Evolutionary conservation across 768 basidiomycete species (phyloP).

Genomic region (Russula brevipes): DNA sequence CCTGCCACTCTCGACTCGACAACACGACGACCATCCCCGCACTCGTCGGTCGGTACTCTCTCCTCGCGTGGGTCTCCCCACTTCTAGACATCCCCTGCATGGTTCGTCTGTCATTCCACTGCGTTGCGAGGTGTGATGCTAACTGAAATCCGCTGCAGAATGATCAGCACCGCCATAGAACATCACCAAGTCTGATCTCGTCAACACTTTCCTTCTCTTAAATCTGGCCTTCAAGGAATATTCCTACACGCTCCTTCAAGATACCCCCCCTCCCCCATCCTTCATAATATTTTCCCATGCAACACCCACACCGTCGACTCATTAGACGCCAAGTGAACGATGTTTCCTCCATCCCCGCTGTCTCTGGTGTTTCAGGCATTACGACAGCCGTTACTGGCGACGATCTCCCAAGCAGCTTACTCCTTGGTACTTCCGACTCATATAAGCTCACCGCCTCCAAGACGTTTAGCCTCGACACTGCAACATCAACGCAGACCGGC

Average conservation of each 20-base stretch:
- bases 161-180: not conserved
- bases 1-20: constrained; percentile 1
- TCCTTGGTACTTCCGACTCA: not conserved
- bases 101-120: not conserved
- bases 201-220: not conserved
- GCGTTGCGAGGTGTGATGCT: not conserved
- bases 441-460: not conserved
- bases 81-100: not conserved
- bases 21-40: not conserved
- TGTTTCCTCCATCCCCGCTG: not conserved
- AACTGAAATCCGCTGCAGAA: not conserved
- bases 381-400: not conserved
- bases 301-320: not conserved
- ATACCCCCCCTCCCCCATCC: not conserved
- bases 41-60: not conserved
- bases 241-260: constrained; percentile 9
- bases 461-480: not conserved
- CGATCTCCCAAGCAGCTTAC: not conserved
- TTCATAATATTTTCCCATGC: constrained; percentile 6
- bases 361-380: constrained; percentile 3
- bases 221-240: not conserved
- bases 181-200: not conserved
- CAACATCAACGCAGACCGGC: not conserved
- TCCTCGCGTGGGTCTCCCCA: not conserved
- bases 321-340: constrained; percentile 4